Percentiles rank a stretch among this genome's conserved stretches.
phyloP scores from a whole-genome alignment of 2,329 filamentous ascomycete species.

The Dothidotthia symphoricarpi region DNA sequence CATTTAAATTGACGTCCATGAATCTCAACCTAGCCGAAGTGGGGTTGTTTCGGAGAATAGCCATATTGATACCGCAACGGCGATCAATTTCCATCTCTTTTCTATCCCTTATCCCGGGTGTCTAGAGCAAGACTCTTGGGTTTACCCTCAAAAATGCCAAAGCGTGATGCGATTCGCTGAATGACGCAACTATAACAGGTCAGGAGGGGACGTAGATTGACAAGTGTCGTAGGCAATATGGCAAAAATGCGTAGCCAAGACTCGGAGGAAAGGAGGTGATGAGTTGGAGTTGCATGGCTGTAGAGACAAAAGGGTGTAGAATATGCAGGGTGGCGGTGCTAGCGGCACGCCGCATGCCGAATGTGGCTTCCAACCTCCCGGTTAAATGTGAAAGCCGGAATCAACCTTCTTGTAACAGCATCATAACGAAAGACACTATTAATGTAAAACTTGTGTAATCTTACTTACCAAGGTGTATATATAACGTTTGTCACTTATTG shows the following conservation, averaged over 20 bases:
- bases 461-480: too few species aligned
- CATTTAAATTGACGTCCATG: slow-evolving; percentile 18
- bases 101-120: slow-evolving; percentile 7
- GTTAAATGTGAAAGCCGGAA: too few species aligned
- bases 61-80: slow-evolving; percentile 4
- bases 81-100: slow-evolving; percentile 10
- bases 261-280: slow-evolving; percentile 6
- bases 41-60: slow-evolving; percentile 11
- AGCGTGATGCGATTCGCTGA: too few species aligned
- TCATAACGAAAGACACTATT: too few species aligned
- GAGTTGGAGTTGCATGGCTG: slow-evolving; percentile 4
- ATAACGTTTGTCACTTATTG: too few species aligned
- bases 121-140: slow-evolving; percentile 5
- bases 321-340: not conserved
- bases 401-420: too few species aligned
- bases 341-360: not conserved
- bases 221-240: not conserved
- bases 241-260: slow-evolving; percentile 2
- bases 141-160: too few species aligned
- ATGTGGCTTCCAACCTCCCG: too few species aligned
- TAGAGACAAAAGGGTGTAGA: not conserved
- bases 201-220: too few species aligned
- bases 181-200: too few species aligned
- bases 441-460: too few species aligned
- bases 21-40: slow-evolving; percentile 23